Percentiles rank a stretch among this genome's conserved stretches.
phyloP scores from a whole-genome alignment of 2,329 filamentous ascomycete genomes.

The Drechslerella dactyloides region DNA sequence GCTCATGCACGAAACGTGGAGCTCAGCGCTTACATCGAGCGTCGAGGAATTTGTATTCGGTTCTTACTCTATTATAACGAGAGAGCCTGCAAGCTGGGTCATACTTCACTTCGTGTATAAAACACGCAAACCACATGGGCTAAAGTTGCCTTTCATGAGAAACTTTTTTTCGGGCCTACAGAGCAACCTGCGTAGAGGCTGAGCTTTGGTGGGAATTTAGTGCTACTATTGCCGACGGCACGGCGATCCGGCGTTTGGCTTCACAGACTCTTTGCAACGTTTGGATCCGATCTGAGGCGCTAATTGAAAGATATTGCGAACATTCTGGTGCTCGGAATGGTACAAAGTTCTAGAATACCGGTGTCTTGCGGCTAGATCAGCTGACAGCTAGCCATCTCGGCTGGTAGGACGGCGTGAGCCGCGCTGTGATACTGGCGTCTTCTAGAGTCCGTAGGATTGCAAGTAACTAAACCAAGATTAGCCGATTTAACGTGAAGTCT shows the following conservation, averaged over 20 bases:
- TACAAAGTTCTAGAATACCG: slow-evolving; percentile 20
- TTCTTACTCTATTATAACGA: too few relatives aligned
- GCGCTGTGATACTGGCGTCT: too few relatives aligned
- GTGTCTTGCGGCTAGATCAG: slow-evolving; percentile 27
- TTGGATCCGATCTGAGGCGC: slow-evolving; percentile 14
- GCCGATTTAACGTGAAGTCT: too few relatives aligned
- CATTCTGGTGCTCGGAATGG: slow-evolving; percentile 31
- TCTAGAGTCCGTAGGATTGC: too few relatives aligned
- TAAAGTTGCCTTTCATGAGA: slow-evolving; percentile 17
- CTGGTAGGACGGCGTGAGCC: not conserved
- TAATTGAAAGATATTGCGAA: slow-evolving; percentile 20
- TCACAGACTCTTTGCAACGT: not conserved
- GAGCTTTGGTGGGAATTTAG: slow-evolving; percentile 7
- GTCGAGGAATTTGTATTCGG: too few relatives aligned
- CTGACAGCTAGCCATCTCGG: not conserved
- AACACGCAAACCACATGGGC: slow-evolving; percentile 1
- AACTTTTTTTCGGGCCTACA: too few relatives aligned
- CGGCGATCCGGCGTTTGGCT: not conserved
- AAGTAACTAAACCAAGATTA: too few relatives aligned
- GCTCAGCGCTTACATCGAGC: too few relatives aligned
- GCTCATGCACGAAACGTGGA: too few relatives aligned
- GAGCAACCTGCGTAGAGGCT: not conserved
- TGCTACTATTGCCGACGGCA: slow-evolving; percentile 4
- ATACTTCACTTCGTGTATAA: slow-evolving; percentile 1
- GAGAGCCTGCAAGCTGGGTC: slow-evolving; percentile 3